These are phyloP conservation scores for Colletotrichum acutatum DNA, from an alignment of 2,329 filamentous ascomycete genomes.

Conservation along the genomic window DNA sequence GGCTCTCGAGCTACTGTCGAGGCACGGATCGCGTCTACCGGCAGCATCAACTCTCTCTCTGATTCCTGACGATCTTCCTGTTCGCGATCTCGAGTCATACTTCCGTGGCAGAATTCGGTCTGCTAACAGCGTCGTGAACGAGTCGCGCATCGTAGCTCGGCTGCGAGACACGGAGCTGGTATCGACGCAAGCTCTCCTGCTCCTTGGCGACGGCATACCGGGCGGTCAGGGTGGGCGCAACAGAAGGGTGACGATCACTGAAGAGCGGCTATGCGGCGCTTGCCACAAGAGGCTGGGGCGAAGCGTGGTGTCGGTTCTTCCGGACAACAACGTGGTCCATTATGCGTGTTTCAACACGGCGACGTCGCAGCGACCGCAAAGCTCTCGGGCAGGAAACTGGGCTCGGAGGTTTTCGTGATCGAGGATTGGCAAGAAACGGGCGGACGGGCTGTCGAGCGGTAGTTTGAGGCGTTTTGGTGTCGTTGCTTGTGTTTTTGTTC, in stretches of 20 bases:
- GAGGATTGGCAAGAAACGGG: conserved; percentile 22
- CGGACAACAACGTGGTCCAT: conserved; percentile 84
- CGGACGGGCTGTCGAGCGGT: conserved; percentile 14
- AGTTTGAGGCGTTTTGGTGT: conserved; percentile 24
- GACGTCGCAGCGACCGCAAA: conserved; percentile 49
- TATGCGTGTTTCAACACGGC: conserved; percentile 77
- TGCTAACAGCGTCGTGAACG: conserved; percentile 84
- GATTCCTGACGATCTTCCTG: conserved; percentile 83
- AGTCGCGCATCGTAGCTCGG: conserved; percentile 80
- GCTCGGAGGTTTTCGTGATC: conserved; percentile 46
- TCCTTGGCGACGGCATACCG: conserved; percentile 75
- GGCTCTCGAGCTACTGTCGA: conserved; percentile 87
- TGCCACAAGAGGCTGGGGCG: conserved; percentile 94
- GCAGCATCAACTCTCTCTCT: conserved; percentile 86
- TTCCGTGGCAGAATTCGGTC: conserved; percentile 91
- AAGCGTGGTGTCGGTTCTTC: conserved; percentile 89
- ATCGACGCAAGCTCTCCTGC: conserved; percentile 77
- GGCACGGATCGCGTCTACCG: conserved; percentile 91
- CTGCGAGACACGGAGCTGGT: conserved; percentile 83
- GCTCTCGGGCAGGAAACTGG: conserved; percentile 48
- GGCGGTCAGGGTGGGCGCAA: conserved; percentile 65
- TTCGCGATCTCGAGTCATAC: conserved; percentile 86
- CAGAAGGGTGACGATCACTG: conserved; percentile 80
- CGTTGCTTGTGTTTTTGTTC: conserved; percentile 15
- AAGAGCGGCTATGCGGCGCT: conserved; percentile 90